Percentiles rank a stretch among this genome's conserved stretches.
phyloP scores from a whole-genome alignment of 768 basidiomycete genomes.

The Suillus americanus region DNA sequence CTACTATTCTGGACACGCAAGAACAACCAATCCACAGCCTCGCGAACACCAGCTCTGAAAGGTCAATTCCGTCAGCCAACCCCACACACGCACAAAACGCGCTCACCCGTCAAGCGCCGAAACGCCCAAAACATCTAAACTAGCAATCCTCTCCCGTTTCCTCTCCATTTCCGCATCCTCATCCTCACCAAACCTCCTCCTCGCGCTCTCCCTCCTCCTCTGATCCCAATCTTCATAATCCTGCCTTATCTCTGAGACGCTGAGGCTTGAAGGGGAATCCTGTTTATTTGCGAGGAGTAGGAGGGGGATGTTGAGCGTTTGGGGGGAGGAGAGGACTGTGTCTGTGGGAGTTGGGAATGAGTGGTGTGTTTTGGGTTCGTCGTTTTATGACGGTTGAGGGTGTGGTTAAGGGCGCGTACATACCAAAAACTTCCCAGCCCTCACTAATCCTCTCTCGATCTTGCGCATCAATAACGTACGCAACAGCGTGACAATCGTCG shows the following conservation, averaged over 20 bases:
- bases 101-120: slow-evolving; percentile 88
- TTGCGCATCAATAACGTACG: slow-evolving; percentile 91
- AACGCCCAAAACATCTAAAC: slow-evolving; percentile 86
- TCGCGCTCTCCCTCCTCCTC: slow-evolving; percentile 66
- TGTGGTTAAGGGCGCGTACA: slow-evolving; percentile 25
- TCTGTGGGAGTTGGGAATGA: slow-evolving; percentile 43
- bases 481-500: slow-evolving; percentile 95
- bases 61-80: not conserved
- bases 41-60: slow-evolving; percentile 79
- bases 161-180: slow-evolving; percentile 44
- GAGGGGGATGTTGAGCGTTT: slow-evolving; percentile 87
- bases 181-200: slow-evolving; percentile 50
- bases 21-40: slow-evolving; percentile 94
- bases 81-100: not conserved
- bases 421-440: slow-evolving; percentile 98
- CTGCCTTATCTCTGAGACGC: slow-evolving; percentile 88
- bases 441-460: slow-evolving; percentile 88
- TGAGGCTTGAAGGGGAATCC: slow-evolving; percentile 76
- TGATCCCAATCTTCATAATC: slow-evolving; percentile 89
- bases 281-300: slow-evolving; percentile 97
- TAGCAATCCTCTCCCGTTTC: slow-evolving; percentile 61
- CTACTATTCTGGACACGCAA: slow-evolving; percentile 90
- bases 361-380: slow-evolving; percentile 9
- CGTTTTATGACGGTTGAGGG: slow-evolving; percentile 5
- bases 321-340: slow-evolving; percentile 82